Conservation (phyloP, 2,329 filamentous ascomycete genomes). For the Colletotrichum karsti region DNA sequence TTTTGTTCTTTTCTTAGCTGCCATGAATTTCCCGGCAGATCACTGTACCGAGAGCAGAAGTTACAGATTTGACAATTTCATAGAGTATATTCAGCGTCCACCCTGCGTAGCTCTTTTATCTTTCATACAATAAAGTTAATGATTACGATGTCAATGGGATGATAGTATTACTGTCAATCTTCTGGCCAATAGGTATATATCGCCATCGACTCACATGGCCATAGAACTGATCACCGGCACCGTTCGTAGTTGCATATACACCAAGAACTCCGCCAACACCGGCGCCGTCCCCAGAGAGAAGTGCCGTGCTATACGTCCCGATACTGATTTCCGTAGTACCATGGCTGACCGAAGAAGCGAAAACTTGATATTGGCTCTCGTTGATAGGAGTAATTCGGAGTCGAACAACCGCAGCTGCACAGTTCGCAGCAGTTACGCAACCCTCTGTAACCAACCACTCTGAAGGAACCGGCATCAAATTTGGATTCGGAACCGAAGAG, state of each 20-base stretch:
- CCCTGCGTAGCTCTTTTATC: no score
- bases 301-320: background rate
- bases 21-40: no score
- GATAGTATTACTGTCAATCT: background rate
- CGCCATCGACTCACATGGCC: background rate
- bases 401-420: no score
- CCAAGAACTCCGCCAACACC: background rate
- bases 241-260: background rate
- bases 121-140: no score
- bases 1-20: no score
- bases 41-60: no score
- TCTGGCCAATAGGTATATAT: background rate
- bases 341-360: background rate
- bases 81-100: no score
- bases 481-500: fast-evolving
- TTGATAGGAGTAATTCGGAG: background rate
- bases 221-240: background rate
- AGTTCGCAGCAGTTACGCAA: no score
- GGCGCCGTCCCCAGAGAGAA: background rate
- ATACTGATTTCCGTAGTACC: background rate
- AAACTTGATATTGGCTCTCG: background rate
- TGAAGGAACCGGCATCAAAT: background rate
- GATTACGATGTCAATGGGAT: background rate
- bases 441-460: background rate
- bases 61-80: no score